A percentile compares a stretch with the other conserved stretches of the same genome.
Conservation (phyloP, 495 filamentous ascomycete genomes). For the Terfezia boudieri region DNA sequence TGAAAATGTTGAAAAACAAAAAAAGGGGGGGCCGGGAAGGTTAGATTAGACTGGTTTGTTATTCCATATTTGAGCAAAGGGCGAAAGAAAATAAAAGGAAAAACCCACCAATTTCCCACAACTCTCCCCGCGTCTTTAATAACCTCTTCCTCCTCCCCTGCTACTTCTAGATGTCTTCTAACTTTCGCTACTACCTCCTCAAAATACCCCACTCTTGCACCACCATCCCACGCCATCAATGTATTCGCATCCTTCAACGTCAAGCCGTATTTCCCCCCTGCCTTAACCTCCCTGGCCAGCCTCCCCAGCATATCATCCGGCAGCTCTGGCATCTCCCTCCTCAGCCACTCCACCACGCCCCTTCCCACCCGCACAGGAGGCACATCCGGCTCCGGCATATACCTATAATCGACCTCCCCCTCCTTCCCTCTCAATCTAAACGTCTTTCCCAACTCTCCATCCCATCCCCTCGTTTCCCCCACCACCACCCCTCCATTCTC, state of each 20-base stretch:
- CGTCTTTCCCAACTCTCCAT: conserved; percentile 46
- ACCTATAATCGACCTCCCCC: conserved; percentile 90
- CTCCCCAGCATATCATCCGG: conserved; percentile 41
- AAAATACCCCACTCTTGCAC: conserved; percentile 62
- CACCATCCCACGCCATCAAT: conserved; percentile 53
- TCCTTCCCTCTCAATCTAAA: conserved; percentile 68
- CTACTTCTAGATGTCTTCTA: conserved; percentile 28
- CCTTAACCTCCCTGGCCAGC: conserved; percentile 24
- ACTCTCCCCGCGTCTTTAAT: not conserved
- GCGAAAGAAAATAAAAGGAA: too few species aligned
- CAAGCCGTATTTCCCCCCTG: conserved; percentile 33
- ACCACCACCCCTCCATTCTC: conserved; percentile 55
- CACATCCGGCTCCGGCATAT: conserved; percentile 95
- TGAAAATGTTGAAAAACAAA: too few species aligned
- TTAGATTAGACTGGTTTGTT: too few species aligned
- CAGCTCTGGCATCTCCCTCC: conserved; percentile 34
- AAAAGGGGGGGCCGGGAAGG: too few species aligned
- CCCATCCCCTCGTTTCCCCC: conserved; percentile 89
- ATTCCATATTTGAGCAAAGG: too few species aligned
- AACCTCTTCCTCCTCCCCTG: not conserved
- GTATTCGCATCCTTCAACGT: conserved; percentile 74
- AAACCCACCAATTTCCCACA: not conserved
- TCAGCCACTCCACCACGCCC: conserved; percentile 42
- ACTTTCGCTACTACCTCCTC: conserved; percentile 44
- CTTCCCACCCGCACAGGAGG: conserved; percentile 51